Base-by-base conservation (phyloP, 1,284 basidiomycete species). In the Irpex rosettiformis region DNA sequence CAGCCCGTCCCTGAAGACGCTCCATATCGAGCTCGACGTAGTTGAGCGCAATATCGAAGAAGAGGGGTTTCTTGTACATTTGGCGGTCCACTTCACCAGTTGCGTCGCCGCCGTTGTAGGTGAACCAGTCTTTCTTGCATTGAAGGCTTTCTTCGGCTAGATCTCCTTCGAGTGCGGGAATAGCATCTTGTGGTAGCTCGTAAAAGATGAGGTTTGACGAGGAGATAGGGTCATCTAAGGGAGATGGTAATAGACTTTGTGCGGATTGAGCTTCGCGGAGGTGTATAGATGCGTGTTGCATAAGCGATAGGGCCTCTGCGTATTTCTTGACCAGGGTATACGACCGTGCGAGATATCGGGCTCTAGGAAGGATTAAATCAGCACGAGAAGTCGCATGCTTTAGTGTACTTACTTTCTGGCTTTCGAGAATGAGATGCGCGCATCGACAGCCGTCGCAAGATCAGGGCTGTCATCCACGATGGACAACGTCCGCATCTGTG, bases 21-120 rank as follows among this genome's bases (percentile, higher is more conserved):
- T 93, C 90, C 83, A 95, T 88, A 67, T 92, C 90, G 58, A 94
- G 71, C 65, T 89, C 85, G 57, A 94, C 86, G 67, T 96, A 96
- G 73, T 96, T 96, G 69, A 94, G 85, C n/a, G 93, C 94, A 64
- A 93, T 90, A 70, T 96, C 93, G 73, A 94, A 96, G 78, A 96
- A 96, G 30, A 94, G 69, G 6, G 91, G 91, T 70, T 95, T 95
- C 75, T 88, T 86, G 71, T 85, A 76, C 28, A 76, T 69, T 62
- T 79, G 79, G 47, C 75, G 67, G 57, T 79, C 78, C 0, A 72
- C 69, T 3, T 76, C 71, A 24, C 74, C 67, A 45, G 65, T 55
- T 2, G 60, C 48, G 5, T 76, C 73, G 4, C 88, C 88, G 3
- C 92, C 88, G 62, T 91, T 90, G 69, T 83, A 82, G 1, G 84